phyloP scores from a whole-genome alignment of 805 yeast species.

The Myxozyma kluyveri region DNA sequence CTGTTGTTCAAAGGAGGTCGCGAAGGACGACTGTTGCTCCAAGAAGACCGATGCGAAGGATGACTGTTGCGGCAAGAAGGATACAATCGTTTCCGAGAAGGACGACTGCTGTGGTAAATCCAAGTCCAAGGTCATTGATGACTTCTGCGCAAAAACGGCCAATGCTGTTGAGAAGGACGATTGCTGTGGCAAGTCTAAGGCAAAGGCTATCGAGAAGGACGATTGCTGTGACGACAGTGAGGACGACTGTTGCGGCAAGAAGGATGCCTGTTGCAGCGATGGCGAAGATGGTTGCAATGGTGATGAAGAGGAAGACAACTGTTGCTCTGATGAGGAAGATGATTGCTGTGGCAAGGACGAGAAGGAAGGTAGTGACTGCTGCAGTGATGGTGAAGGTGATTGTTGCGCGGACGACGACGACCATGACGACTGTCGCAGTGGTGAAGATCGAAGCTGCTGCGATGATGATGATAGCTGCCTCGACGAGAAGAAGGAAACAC shows the following conservation, averaged over 20 bases:
- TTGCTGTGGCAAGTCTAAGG: too few relatives aligned
- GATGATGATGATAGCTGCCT: background rate
- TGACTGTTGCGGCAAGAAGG: too few relatives aligned
- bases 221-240: background rate
- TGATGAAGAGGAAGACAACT: slow-evolving; percentile 2
- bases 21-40: too few relatives aligned
- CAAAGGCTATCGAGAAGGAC: too few relatives aligned
- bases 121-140: too few relatives aligned
- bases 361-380: background rate
- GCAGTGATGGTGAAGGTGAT: background rate
- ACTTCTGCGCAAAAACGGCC: too few relatives aligned
- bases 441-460: background rate
- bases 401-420: background rate
- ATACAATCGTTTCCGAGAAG: too few relatives aligned
- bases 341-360: slow-evolving; percentile 3
- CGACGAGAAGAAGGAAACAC: background rate
- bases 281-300: background rate
- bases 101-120: too few relatives aligned
- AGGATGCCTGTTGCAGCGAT: background rate
- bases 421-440: background rate
- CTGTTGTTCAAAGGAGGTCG: background rate
- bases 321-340: background rate
- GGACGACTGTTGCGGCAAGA: background rate
- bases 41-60: too few relatives aligned
- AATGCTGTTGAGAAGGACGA: too few relatives aligned